Evolutionary conservation across 768 basidiomycete genomes (phyloP), one percentile per base, ranked within the genome.

Genomic region (Dioszegia hungarica): DNA sequence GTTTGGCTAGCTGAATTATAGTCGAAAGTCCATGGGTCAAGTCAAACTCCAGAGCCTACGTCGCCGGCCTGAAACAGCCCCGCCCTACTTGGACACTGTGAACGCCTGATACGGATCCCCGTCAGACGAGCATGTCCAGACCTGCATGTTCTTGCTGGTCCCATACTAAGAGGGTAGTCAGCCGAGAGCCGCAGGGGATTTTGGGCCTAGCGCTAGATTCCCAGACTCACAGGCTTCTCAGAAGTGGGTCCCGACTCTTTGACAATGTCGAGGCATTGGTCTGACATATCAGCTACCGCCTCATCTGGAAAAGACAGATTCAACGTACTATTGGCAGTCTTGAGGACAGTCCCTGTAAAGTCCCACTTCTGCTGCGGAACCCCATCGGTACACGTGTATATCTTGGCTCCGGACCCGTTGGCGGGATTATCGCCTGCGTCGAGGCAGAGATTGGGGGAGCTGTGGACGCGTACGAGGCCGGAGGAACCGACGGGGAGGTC

Each of bases 351-450:
- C 6, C 14, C 14, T 14, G 31, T 14, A 6, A 33, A 14, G 6
- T 6, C 31, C 31, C 31, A 33, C 31, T 33, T 6, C 31, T 33
- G 31, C 31, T 33, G 31, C 31, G 31, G 31, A 14, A 33, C n/a
- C n/a, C n/a, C 31, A 14, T 14, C 31, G 14, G 31, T 6, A 14
- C 31, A 33, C 31, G 6, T 33, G 8, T 14, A 43, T 63, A 33
- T 60, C 60, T 68, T 65, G 44, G 53, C 47, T 43, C 61, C 43
- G 24, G 38, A 52, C 8, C 67, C 67, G 43, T 61, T 63, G 5
- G 56, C 51, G 28, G 66, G 64, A 29, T 50, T 50, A 24, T 40
- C 49, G 27, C 69, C 69, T 10, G 64, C 60, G 48, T 71, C 66
- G 17, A 68, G 53, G 47, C 67, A 68, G 55, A 50, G 61, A 50